These are phyloP conservation scores for Trifolium pratense DNA, from an alignment of 306 rosid species.

Conservation along the genomic window DNA sequence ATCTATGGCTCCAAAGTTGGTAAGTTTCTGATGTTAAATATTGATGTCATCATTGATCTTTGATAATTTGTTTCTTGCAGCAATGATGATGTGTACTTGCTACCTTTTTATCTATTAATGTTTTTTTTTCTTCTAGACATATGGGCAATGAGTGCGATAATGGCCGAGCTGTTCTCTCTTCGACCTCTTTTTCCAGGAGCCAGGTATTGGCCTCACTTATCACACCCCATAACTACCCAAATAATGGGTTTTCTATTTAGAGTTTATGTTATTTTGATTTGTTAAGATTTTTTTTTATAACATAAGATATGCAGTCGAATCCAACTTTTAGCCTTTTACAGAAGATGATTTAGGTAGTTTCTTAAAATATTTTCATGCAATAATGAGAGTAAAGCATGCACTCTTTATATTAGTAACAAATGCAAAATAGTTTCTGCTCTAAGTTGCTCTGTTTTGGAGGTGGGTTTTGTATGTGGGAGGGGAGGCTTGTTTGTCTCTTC, in stretches of 20 bases:
- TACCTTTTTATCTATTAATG: constrained; percentile 11
- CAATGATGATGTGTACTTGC: constrained; percentile 30
- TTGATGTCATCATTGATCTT: constrained; percentile 8
- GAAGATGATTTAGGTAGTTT: not conserved
- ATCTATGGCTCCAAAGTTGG: constrained; percentile 90
- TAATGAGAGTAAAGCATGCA: not conserved
- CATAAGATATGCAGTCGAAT: not conserved
- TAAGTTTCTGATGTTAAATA: constrained; percentile 49
- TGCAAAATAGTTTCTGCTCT: not conserved
- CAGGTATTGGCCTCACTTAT: constrained; percentile 55
- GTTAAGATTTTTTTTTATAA: not conserved
- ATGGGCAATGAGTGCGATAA: constrained; percentile 99
- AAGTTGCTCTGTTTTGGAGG: not conserved
- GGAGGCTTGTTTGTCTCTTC: no score
- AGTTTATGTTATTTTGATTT: not conserved
- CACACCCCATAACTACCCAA: not conserved
- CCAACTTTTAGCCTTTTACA: not conserved
- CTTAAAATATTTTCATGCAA: not conserved
- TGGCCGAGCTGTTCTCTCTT: constrained; percentile 89
- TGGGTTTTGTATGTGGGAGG: no score
- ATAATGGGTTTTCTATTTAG: not conserved
- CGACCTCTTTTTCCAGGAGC: constrained; percentile 94
- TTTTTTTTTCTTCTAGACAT: constrained; percentile 57
- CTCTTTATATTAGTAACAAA: not conserved
- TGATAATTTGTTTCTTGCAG: constrained; percentile 1